Conservation (phyloP, 495 filamentous ascomycete genomes). For the Aspergillus funiculosus region DNA sequence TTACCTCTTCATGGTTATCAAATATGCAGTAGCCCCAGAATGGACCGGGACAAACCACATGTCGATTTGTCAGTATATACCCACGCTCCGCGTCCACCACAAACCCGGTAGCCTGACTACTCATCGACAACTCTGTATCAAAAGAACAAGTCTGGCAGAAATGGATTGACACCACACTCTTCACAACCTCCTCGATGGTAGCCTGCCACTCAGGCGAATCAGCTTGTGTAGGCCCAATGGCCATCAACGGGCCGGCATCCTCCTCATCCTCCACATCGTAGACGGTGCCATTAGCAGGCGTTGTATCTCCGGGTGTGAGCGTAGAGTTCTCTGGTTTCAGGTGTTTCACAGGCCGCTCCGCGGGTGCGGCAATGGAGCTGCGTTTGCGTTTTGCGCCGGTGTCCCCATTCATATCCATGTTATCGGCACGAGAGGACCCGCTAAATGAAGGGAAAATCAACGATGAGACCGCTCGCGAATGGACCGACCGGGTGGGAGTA, state of each 20-base stretch:
- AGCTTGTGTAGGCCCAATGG: constrained; percentile 49
- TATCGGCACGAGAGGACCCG: constrained; percentile 12
- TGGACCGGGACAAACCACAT: constrained; percentile 93
- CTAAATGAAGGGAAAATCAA: constrained; percentile 2
- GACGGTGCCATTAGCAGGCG: constrained; percentile 44
- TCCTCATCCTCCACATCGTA: constrained; percentile 46
- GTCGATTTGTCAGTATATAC: constrained; percentile 83
- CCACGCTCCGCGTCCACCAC: constrained; percentile 94
- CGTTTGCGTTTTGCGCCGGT: constrained; percentile 56
- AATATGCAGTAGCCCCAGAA: constrained; percentile 98
- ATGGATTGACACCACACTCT: constrained; percentile 91
- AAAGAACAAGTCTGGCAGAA: constrained; percentile 99
- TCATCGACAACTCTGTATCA: constrained; percentile 88
- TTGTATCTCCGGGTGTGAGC: constrained; percentile 39
- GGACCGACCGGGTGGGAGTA: constrained; percentile 7
- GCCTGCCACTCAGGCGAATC: constrained; percentile 96
- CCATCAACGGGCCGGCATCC: constrained; percentile 35
- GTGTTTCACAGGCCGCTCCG: constrained; percentile 54
- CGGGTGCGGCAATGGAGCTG: constrained; percentile 41
- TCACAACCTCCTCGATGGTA: constrained; percentile 88
- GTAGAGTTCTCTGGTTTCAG: constrained; percentile 43
- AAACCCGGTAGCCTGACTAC: constrained; percentile 94
- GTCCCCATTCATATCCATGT: constrained; percentile 51
- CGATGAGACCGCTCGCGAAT: constrained; percentile 10
- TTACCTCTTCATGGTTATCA: constrained; percentile 89